These are phyloP conservation scores for Macaranga tanarius DNA, from an alignment of 441 rosid genomes.

Conservation along the genomic window DNA sequence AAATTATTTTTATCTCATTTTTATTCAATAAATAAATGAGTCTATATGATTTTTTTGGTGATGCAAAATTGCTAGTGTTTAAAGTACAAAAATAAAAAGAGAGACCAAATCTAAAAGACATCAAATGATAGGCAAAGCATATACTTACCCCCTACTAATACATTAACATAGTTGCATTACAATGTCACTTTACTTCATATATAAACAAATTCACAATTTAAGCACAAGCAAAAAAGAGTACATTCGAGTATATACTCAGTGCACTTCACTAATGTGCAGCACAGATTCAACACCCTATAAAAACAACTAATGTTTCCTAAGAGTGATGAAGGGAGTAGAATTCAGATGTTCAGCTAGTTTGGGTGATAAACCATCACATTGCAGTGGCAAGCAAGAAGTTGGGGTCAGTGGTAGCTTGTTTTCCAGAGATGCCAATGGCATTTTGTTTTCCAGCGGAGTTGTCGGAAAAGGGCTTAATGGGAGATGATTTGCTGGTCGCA, in stretches of 20 bases:
- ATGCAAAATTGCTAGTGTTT: too few species aligned
- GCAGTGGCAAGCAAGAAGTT: constrained; percentile 31
- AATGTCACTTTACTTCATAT: background rate
- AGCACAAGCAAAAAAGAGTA: constrained; percentile 19
- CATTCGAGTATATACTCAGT: constrained; percentile 28
- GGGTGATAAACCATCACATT: constrained; percentile 47
- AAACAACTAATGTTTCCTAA: constrained; percentile 34
- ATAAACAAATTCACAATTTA: constrained; percentile 5
- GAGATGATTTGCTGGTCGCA: constrained; percentile 37
- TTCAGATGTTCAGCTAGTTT: constrained; percentile 43
- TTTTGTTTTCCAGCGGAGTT: constrained; percentile 55
- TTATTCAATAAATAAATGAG: too few species aligned
- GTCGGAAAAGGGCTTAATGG: constrained; percentile 51
- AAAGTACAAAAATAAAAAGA: background rate
- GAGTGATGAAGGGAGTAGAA: constrained; percentile 58
- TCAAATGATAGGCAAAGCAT: background rate
- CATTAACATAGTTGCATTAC: background rate
- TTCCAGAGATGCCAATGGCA: constrained; percentile 51
- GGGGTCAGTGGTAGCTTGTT: constrained; percentile 51
- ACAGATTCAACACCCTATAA: background rate
- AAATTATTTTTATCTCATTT: too few species aligned
- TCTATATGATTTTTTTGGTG: too few species aligned
- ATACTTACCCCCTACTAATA: background rate
- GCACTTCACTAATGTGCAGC: background rate
- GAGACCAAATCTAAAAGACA: too few species aligned